Percentiles rank a stretch among this genome's conserved stretches.
Conservation (phyloP, 306 rosid genomes). For the Adenanthera pavonina region DNA sequence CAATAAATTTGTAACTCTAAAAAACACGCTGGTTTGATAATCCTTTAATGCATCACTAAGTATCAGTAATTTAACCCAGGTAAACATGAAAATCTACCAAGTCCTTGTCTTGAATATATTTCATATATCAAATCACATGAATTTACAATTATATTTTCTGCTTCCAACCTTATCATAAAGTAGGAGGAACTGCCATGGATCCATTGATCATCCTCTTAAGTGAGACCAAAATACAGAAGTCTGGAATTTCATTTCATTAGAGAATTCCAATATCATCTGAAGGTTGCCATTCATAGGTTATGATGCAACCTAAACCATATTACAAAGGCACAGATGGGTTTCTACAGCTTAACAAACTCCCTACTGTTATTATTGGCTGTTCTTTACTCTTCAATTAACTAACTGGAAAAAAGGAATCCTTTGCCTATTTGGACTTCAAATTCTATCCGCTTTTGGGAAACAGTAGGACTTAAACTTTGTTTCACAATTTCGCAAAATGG, state of each 20-base stretch:
- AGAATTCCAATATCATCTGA: constrained; percentile 5
- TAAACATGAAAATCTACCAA: not conserved
- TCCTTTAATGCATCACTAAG: not conserved
- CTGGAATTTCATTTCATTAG: not conserved
- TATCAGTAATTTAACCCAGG: not conserved
- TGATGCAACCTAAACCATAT: constrained; percentile 27
- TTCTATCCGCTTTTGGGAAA: too few species aligned
- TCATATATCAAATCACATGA: not conserved
- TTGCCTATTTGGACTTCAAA: not conserved
- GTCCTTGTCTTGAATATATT: not conserved
- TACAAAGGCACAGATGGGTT: not conserved
- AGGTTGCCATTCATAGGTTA: not conserved
- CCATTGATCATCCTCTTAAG: constrained; percentile 6
- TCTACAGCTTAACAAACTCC: constrained; percentile 3
- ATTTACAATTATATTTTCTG: not conserved
- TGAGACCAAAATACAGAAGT: not conserved
- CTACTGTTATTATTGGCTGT: not conserved
- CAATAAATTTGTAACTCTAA: not conserved
- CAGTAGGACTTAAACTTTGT: not conserved
- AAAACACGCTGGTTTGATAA: not conserved
- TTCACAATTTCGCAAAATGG: not conserved
- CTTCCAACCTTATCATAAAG: not conserved
- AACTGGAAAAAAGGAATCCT: not conserved
- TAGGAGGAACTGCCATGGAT: constrained; percentile 24
- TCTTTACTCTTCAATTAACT: not conserved